A percentile compares a stretch with the other conserved stretches of the same genome.
Conservation (phyloP, 345 rosid species). For the Bruguiera parviflora region DNA sequence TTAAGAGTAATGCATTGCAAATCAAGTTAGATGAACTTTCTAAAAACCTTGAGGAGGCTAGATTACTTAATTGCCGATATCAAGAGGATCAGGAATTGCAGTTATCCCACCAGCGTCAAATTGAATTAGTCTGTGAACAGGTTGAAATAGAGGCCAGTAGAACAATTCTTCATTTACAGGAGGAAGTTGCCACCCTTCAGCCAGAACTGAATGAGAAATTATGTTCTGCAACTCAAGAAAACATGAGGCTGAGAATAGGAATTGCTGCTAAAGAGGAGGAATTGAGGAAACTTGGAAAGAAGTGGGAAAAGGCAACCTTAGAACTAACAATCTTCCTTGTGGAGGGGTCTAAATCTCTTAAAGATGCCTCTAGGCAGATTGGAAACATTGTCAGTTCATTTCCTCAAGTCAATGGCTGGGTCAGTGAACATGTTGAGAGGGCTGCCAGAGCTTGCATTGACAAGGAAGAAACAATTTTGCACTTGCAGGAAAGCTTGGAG, state of each 20-base stretch:
- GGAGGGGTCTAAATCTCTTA: constrained; percentile 83
- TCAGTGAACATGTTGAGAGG: constrained; percentile 66
- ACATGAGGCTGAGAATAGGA: constrained; percentile 40
- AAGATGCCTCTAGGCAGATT: constrained; percentile 67
- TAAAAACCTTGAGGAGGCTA: constrained; percentile 60
- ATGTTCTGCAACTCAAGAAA: constrained; percentile 48
- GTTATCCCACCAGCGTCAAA: constrained; percentile 53
- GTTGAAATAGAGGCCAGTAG: constrained; percentile 77
- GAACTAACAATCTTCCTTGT: constrained; percentile 76
- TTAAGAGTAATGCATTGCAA: constrained; percentile 36
- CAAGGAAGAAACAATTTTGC: constrained; percentile 72
- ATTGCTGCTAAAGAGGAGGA: constrained; percentile 64
- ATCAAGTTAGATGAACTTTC: constrained; percentile 48
- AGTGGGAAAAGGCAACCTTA: constrained; percentile 84
- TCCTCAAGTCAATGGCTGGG: constrained; percentile 57
- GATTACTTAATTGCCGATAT: constrained; percentile 48
- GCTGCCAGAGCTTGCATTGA: constrained; percentile 72
- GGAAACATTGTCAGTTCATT: constrained; percentile 60
- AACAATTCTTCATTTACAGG: constrained; percentile 79
- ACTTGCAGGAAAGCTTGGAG: constrained; percentile 77
- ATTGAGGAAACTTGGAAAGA: constrained; percentile 38
- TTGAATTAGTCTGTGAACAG: constrained; percentile 65
- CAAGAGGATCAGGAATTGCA: constrained; percentile 52
- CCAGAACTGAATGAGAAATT: constrained; percentile 55
- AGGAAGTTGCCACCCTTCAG: constrained; percentile 64